Evolutionary conservation across 805 yeast genomes (phyloP).

Genomic region (Ogataea haglerorum): DNA sequence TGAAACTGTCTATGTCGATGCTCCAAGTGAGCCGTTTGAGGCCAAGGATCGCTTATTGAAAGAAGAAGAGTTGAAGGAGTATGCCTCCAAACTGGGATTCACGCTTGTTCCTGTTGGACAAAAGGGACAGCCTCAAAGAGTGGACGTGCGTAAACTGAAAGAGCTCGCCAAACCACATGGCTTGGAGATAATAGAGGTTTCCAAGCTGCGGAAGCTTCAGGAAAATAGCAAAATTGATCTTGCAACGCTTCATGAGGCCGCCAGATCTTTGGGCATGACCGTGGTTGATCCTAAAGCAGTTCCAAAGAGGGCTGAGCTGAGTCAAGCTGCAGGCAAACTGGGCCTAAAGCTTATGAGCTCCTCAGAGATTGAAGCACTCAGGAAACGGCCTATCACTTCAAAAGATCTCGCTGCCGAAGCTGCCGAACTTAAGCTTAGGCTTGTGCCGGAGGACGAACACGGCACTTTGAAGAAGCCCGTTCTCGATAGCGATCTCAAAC

Average conservation of each 20-base stretch:
- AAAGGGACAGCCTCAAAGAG: constrained; percentile 16
- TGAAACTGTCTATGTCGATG: constrained; percentile 18
- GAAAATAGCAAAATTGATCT: constrained; percentile 7
- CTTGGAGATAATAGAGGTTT: constrained; percentile 13
- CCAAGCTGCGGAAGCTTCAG: constrained; percentile 14
- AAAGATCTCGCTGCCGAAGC: constrained; percentile 37
- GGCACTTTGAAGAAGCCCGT: constrained; percentile 14
- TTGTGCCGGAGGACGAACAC: constrained; percentile 30
- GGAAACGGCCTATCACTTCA: constrained; percentile 28
- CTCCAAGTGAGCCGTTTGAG: constrained; percentile 18
- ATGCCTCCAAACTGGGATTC: constrained; percentile 36
- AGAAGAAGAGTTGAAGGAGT: constrained; percentile 31
- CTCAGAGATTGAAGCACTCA: constrained; percentile 32
- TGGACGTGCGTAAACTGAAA: constrained; percentile 7
- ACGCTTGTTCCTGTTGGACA: constrained; percentile 31
- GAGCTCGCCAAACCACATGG: constrained; percentile 20
- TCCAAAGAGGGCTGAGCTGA: constrained; percentile 11
- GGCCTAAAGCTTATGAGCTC: constrained; percentile 35
- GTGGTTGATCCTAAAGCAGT: constrained; percentile 10
- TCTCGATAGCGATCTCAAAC: constrained; percentile 29
- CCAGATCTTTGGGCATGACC: constrained; percentile 21
- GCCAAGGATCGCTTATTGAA: constrained; percentile 13
- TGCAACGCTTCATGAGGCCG: constrained; percentile 17
- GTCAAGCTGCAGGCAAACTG: constrained; percentile 24
- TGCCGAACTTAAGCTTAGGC: constrained; percentile 38